phyloP scores from a whole-genome alignment of 2,329 filamentous ascomycete genomes.

The Zymoseptoria pseudotritici region DNA sequence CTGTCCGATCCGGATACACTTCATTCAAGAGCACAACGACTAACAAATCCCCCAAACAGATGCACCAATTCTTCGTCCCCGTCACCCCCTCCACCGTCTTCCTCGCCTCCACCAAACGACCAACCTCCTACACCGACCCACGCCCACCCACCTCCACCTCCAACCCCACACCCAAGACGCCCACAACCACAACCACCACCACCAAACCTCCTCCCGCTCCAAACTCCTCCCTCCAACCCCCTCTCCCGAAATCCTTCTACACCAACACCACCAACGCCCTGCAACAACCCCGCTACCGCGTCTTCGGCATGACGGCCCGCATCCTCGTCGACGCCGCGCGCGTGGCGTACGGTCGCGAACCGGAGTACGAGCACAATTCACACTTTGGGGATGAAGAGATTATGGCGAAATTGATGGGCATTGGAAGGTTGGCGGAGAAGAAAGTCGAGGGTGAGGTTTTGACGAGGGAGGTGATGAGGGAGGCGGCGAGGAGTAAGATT shows the following conservation, averaged over 20 bases:
- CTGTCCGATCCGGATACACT: no score
- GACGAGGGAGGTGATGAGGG: slow-evolving; percentile 31
- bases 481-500: slow-evolving; percentile 28
- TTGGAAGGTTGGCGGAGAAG: slow-evolving; percentile 49
- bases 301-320: slow-evolving; percentile 91
- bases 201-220: slow-evolving; percentile 12
- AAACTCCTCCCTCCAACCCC: slow-evolving; percentile 20
- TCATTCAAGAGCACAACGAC: no score
- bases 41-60: not conserved
- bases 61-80: slow-evolving; percentile 84
- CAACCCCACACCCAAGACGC: slow-evolving; percentile 15
- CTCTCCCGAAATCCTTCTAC: slow-evolving; percentile 25
- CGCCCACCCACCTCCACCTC: slow-evolving; percentile 1
- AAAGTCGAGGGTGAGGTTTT: slow-evolving; percentile 44
- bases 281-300: slow-evolving; percentile 53
- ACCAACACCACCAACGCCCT: slow-evolving; percentile 21
- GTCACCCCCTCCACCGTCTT: slow-evolving; percentile 60
- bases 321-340: slow-evolving; percentile 83
- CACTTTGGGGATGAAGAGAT: slow-evolving; percentile 61
- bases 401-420: slow-evolving; percentile 49
- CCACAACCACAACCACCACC: slow-evolving; percentile 4
- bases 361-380: slow-evolving; percentile 70
- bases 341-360: slow-evolving; percentile 73
- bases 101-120: slow-evolving; percentile 17
- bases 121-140: slow-evolving; percentile 15